These are phyloP conservation scores for Adansonia madagascariensis DNA, from an alignment of 441 rosid species.

Conservation along the genomic window DNA sequence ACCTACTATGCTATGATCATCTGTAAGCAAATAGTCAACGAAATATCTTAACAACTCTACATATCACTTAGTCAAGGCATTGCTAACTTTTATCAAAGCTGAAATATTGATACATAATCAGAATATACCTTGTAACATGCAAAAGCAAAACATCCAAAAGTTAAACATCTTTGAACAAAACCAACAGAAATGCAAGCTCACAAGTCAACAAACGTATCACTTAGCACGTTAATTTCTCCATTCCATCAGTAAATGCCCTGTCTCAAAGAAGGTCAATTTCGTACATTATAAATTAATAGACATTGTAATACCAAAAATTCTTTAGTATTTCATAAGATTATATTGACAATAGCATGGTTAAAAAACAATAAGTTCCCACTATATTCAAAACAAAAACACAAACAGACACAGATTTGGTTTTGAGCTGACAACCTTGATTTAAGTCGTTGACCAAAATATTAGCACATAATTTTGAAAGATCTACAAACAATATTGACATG, in stretches of 20 bases:
- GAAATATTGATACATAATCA: background rate
- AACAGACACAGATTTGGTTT: background rate
- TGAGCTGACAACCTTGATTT: slow-evolving; percentile 17
- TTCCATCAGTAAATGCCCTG: background rate
- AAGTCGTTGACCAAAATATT: background rate
- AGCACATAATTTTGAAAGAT: background rate
- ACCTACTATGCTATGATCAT: background rate
- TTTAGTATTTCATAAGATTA: background rate
- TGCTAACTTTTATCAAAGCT: background rate
- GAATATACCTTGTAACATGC: background rate
- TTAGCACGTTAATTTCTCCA: background rate
- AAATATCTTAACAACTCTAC: background rate
- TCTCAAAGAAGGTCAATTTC: background rate
- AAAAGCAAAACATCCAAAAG: background rate
- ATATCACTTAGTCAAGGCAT: background rate
- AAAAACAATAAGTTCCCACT: background rate
- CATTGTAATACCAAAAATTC: background rate
- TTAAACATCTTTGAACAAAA: background rate
- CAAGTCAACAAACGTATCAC: background rate
- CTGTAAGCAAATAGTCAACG: background rate
- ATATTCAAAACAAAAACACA: background rate
- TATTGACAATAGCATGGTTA: background rate
- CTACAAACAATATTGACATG: background rate
- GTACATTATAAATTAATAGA: background rate
- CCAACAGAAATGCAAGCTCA: background rate